Percentiles rank a stretch among this genome's conserved stretches.
Evolutionary conservation across 2,329 filamentous ascomycete genomes (phyloP).

Genomic region (Aspergillus novofumigatus): DNA sequence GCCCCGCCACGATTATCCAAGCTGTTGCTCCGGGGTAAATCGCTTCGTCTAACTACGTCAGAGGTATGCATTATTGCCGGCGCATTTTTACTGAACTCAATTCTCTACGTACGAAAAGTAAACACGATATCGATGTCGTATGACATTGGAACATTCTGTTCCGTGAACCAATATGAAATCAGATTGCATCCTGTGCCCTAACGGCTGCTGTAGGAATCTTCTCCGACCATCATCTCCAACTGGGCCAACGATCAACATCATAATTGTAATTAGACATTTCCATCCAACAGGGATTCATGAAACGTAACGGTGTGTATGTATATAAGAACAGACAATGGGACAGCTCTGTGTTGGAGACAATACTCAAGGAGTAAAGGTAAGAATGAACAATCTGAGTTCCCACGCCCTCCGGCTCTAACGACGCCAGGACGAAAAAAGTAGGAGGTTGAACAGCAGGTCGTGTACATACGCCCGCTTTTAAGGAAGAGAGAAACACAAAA

Average conservation of each 20-base stretch:
- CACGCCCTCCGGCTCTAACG: constrained; percentile 14
- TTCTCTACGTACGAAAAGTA: background rate
- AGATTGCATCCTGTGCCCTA: background rate
- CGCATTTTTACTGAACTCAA: background rate
- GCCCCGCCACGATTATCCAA: background rate
- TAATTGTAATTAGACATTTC: background rate
- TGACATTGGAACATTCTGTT: background rate
- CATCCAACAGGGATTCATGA: background rate
- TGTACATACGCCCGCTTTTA: constrained; percentile 13
- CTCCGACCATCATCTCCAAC: background rate
- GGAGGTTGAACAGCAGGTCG: constrained; percentile 1
- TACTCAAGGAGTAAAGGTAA: background rate
- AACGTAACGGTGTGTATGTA: background rate
- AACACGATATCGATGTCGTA: background rate
- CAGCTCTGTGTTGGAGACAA: constrained; percentile 8
- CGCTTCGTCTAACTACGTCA: background rate
- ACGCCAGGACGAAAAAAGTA: constrained; percentile 10
- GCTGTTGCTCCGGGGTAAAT: background rate
- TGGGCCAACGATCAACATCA: no score
- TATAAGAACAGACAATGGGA: background rate
- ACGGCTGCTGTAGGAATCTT: background rate
- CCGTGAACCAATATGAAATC: background rate
- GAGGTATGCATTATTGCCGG: background rate
- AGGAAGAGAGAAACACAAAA: constrained; percentile 14
- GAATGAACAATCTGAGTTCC: background rate